Percentiles rank a stretch among this genome's conserved stretches.
Conservation (phyloP, 768 basidiomycete species). For the Lactarius deliciosus region DNA sequence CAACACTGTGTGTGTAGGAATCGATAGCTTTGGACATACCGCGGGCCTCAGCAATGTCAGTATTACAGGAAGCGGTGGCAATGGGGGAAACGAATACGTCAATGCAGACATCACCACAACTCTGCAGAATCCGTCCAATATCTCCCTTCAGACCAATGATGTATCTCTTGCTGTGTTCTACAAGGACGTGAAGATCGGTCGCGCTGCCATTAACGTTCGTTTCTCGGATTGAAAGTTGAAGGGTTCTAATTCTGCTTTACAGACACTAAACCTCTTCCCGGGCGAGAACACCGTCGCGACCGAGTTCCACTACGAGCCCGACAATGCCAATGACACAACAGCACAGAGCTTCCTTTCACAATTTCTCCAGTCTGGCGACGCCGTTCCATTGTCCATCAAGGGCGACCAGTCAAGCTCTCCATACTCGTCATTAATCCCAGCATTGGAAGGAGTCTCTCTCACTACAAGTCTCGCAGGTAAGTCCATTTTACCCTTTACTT, state of each 20-base stretch:
- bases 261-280: slow-evolving; percentile 59
- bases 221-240: neutral
- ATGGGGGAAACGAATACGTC: slow-evolving; percentile 58
- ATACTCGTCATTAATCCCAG: slow-evolving; percentile 56
- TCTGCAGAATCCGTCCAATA: slow-evolving; percentile 66
- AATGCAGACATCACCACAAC: slow-evolving; percentile 55
- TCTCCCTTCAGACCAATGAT: slow-evolving; percentile 58
- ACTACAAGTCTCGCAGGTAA: slow-evolving; percentile 50
- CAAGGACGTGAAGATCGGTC: slow-evolving; percentile 55
- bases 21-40: slow-evolving; percentile 56
- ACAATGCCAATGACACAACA: slow-evolving; percentile 61
- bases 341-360: slow-evolving; percentile 61
- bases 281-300: slow-evolving; percentile 52
- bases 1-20: slow-evolving; percentile 40
- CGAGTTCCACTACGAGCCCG: slow-evolving; percentile 69
- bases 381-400: slow-evolving; percentile 52
- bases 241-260: slow-evolving; percentile 10
- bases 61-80: slow-evolving; percentile 64
- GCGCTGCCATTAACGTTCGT: slow-evolving; percentile 57
- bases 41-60: slow-evolving; percentile 55
- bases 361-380: slow-evolving; percentile 55
- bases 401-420: slow-evolving; percentile 63
- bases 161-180: slow-evolving; percentile 60
- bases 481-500: neutral
- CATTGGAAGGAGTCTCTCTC: slow-evolving; percentile 53